Base-by-base conservation (phyloP, 2,329 filamentous ascomycete species). In the Fusarium nematophilum region DNA sequence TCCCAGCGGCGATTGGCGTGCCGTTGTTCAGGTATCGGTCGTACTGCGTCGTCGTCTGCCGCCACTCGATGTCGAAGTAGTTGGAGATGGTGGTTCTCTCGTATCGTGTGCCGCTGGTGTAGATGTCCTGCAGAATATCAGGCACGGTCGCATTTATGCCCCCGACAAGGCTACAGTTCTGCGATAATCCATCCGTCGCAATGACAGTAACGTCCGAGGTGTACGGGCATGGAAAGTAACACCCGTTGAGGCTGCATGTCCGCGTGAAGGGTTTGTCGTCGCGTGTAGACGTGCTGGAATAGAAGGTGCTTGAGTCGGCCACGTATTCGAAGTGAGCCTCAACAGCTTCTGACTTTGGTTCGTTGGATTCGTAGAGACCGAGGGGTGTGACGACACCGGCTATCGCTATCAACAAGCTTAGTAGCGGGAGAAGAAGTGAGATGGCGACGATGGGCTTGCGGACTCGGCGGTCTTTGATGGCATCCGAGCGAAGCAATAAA, bases 21-120 rank as follows among this genome's bases (percentile, higher is more conserved):
- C 38, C 49, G 40, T 57, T 57, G 14, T 48, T 49, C 6, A 47
- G 25, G 6, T 47, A 18, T 2, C 27, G 25, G 9, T 38, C 21
- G 18, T 38, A 57, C 25, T 43, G 37, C 10, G 37, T 42, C 6
- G 49, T 53, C 9, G 36, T 15, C 17, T 53, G 54, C n/a, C 56
- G 46, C 56, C 51, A 59, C 18, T 59, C 45, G 13, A 59, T 59
- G n/a, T 59, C 56, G 36, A 59, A 59, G 18, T 23, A 45, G 31
- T 59, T 51, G 5, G 51, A 55, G 23, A 59, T 27, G 7, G 56
- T 55, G 4, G 51, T 55, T 15, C 27, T 50, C 8, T 26, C 25
- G 26, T 40, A 15, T 6, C 37, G 34, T 8, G 51, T 59, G 7
- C 51, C 56, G 18, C 56, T 59, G 6, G 34, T 33, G 30, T 51